Conservation (phyloP, 164 flowering plant genomes). For the Tetrastigma voinierianum region DNA sequence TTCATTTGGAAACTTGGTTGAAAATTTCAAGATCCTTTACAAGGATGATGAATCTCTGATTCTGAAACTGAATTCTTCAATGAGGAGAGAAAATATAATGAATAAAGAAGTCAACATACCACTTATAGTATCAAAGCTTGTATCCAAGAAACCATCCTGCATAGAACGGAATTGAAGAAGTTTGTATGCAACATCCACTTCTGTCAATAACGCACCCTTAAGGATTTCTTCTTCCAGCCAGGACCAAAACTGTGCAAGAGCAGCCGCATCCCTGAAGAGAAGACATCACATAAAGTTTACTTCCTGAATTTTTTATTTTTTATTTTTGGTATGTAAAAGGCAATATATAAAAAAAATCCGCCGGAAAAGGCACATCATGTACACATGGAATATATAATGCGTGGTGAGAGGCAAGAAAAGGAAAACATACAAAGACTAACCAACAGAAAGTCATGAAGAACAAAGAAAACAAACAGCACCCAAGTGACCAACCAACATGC, state of each 20-base stretch:
- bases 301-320: not conserved
- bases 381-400: too few species aligned
- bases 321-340: not conserved
- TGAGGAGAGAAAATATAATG: not conserved
- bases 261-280: conserved; percentile 85
- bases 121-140: conserved; percentile 96
- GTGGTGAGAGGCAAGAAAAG: too few species aligned
- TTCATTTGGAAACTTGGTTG: not conserved
- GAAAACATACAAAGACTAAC: too few species aligned
- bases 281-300: not conserved
- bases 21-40: not conserved
- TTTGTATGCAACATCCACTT: conserved; percentile 86
- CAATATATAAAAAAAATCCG: too few species aligned
- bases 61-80: not conserved
- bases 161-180: conserved; percentile 81
- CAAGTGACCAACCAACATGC: too few species aligned
- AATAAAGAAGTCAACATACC: conserved; percentile 43
- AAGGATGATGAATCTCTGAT: not conserved
- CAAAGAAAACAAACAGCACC: too few species aligned
- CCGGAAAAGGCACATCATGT: too few species aligned
- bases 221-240: conserved; percentile 84
- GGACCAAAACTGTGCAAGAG: conserved; percentile 82
- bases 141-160: conserved; percentile 82
- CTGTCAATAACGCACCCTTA: conserved; percentile 55
- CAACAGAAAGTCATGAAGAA: too few species aligned